Base-by-base conservation (phyloP, 2,329 filamentous ascomycete species). In the Plenodomus biglobosus region DNA sequence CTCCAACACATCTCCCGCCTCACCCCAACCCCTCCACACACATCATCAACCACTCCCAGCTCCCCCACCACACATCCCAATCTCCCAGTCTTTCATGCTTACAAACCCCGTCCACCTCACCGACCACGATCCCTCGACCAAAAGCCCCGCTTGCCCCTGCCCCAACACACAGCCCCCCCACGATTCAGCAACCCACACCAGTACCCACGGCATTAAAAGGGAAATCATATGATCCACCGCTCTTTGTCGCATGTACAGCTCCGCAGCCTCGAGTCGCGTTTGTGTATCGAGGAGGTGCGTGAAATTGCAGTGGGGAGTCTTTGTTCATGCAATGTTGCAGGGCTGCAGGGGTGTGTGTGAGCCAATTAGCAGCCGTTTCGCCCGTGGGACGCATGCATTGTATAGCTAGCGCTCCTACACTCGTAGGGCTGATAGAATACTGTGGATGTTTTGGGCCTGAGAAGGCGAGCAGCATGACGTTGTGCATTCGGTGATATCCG, bases 391-490 rank as follows among this genome's bases (percentile, higher is more conserved):
- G 48, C 48, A 50, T 50, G 43, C 42, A 15, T 21, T 40, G 22
- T n/a, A n/a, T n/a, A n/a, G n/a, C n/a, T 24, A 11, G 32, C 41
- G 40, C 32, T 18, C n/a, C 17, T 38, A 24, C 43, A 20, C 41
- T 42, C 42, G 48, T 50, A 50, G 40, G 48, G 48, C 48, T 50
- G 48, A 50, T 47, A 46, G 35, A 46, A 46, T 41, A 24, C 21
- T 17, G 8, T 43, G 39, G 30, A 50, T 46, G 42, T n/a, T n/a
- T 30, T 41, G 34, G 43, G n/a, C 22, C 30, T 22, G 35, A 32
- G 36, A 20, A 34, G 38, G 27, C 41, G 44, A 41, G 42, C 44
- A 38, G 45, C 22, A 19, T 21, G 20, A 30, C 13, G n/a, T n/a
- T 17, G 24, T 1, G 27, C n/a, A 15, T 18, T 37, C 18, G 17